These are phyloP conservation scores for Parietichytrium sp. DNA, from an alignment of 108 stramenopile species.

Conservation along the genomic window DNA sequence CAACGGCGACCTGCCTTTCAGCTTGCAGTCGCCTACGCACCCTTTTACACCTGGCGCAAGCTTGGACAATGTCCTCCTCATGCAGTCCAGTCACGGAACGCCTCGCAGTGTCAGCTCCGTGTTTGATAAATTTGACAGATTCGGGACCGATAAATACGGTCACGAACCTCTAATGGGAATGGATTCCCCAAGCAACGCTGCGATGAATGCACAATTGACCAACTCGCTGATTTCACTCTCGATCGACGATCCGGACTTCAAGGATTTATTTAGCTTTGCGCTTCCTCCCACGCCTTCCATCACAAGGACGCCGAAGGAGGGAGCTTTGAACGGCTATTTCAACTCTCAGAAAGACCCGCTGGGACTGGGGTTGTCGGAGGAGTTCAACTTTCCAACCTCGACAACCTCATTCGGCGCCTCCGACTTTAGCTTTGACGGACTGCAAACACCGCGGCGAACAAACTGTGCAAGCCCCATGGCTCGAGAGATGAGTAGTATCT, in stretches of 20 bases:
- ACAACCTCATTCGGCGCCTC: not conserved
- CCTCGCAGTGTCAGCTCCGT: conserved; percentile 12
- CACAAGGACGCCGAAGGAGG: not conserved
- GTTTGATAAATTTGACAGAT: not conserved
- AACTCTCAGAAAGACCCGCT: not conserved
- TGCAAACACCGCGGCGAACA: conserved; percentile 3
- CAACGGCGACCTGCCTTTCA: too few species aligned
- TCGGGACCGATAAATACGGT: not conserved
- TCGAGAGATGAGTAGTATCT: not conserved
- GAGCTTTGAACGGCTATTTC: not conserved
- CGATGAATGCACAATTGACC: not conserved
- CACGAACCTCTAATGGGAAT: not conserved
- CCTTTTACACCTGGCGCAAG: too few species aligned
- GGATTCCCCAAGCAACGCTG: not conserved
- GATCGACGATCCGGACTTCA: conserved; percentile 31
- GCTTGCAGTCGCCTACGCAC: too few species aligned
- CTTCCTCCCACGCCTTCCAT: not conserved
- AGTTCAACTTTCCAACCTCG: conserved; percentile 1
- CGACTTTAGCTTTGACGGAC: conserved; percentile 35
- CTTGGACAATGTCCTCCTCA: not conserved
- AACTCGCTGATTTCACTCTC: conserved; percentile 3
- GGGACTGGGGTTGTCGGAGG: not conserved
- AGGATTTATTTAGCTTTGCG: not conserved
- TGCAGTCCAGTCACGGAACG: not conserved
- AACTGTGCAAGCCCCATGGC: not conserved